Conservation (phyloP, 257 asterid species). For the Solanum chilense region DNA sequence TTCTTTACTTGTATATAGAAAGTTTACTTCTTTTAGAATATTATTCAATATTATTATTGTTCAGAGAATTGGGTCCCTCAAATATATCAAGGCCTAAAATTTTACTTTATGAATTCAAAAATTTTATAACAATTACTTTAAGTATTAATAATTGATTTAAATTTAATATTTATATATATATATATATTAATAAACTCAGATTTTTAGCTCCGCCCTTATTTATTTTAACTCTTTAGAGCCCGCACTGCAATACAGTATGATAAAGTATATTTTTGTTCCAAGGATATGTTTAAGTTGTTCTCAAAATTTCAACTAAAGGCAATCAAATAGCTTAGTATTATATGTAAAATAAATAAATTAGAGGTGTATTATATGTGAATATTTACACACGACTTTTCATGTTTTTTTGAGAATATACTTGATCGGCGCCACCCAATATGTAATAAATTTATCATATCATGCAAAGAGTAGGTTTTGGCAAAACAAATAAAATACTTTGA, state of each 20-base stretch:
- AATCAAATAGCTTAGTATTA: background rate
- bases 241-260: background rate
- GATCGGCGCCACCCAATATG: background rate
- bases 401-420: background rate
- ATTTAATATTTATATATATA: too few relatives aligned
- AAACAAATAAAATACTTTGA: background rate
- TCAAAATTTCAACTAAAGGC: background rate
- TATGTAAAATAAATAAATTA: background rate
- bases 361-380: background rate
- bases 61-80: too few relatives aligned
- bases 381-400: background rate
- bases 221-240: background rate
- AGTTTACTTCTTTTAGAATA: too few relatives aligned
- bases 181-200: too few relatives aligned
- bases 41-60: too few relatives aligned
- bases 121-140: too few relatives aligned
- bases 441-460: background rate
- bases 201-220: too few relatives aligned
- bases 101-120: too few relatives aligned
- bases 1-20: too few relatives aligned
- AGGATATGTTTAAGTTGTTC: background rate
- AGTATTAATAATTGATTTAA: too few relatives aligned
- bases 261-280: background rate
- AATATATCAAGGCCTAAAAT: too few relatives aligned
- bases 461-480: slow-evolving; percentile 7